Base-by-base conservation (phyloP, 345 rosid genomes). In the Microthlaspi erraticum region DNA sequence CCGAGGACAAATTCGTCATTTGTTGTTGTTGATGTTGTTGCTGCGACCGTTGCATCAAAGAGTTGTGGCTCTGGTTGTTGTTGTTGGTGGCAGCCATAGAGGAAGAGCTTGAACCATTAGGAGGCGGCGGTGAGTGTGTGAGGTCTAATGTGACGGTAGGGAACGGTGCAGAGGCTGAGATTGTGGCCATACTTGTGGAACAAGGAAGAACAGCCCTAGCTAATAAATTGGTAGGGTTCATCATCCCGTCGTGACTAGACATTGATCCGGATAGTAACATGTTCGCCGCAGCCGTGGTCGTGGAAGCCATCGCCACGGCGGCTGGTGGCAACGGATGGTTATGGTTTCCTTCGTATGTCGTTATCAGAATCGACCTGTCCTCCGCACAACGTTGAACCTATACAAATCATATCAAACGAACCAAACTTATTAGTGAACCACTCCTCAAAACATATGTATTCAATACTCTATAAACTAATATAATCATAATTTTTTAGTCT, bases 351-450 rank as follows among this genome's bases (percentile, higher is more conserved):
- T 94, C 99, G 50, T 94, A 94, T 1, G 99, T 94, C 4, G 99
- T 94, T 59, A 91, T 89, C 73, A 94, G 69, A 31, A 94, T 86
- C 3, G 98, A 70, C 56, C 86, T 70, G 38, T 94, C 99, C 26
- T 94, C 99, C 0, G 99, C 98, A 17, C 99, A 94, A 3, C 99
- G 89, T 75, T 94, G 99, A 55, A 94, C 99, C 96, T 38, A 48
- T 62, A 42, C 12, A n/a, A 57, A 38, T 36, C 6, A 54, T 48
- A n/a, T 23, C 0, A 13, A 32, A 44, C 8, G 17, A 32, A 44
- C 8, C 58, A 63, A 6, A 29, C 32, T 32, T 66, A 32, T 58
- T 19, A 58, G 59, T 12, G 8, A 23, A 29, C 14, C 7, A 23
- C 29, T 53, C 10, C n/a, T n/a, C n/a, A n/a, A 31, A 19, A 42